Evolutionary conservation across 1,284 basidiomycete species (phyloP).

Genomic region (Tilletia indica): DNA sequence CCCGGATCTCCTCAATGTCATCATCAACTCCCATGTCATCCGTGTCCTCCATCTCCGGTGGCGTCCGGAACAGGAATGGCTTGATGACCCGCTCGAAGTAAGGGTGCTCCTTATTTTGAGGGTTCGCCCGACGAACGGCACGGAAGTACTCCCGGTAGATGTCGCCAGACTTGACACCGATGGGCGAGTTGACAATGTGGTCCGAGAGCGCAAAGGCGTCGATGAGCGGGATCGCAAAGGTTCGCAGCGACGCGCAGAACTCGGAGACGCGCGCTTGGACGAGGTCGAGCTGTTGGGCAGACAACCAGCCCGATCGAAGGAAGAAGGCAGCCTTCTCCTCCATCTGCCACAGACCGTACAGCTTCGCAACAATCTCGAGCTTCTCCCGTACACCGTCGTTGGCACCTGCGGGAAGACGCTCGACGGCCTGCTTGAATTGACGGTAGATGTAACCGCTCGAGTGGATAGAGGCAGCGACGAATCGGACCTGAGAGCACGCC

Average conservation of each 20-base stretch:
- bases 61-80: constrained; percentile 60
- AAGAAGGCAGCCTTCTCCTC: constrained; percentile 64
- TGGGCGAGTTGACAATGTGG: constrained; percentile 64
- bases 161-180: constrained; percentile 56
- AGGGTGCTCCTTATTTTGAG: constrained; percentile 57
- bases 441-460: constrained; percentile 56
- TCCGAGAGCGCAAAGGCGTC: constrained; percentile 63
- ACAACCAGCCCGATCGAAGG: constrained; percentile 59
- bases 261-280: constrained; percentile 59
- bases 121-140: constrained; percentile 51
- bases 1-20: constrained; percentile 58
- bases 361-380: constrained; percentile 41
- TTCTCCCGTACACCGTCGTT: constrained; percentile 48
- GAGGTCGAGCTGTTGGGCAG: constrained; percentile 58
- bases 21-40: constrained; percentile 59
- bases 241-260: constrained; percentile 60
- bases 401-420: constrained; percentile 35
- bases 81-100: constrained; percentile 63
- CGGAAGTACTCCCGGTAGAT: constrained; percentile 52
- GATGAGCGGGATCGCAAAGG: constrained; percentile 60
- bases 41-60: constrained; percentile 56
- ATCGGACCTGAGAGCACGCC: constrained; percentile 61
- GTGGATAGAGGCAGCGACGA: constrained; percentile 61
- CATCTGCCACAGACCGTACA: constrained; percentile 62
- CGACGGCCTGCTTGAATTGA: constrained; percentile 53